Evolutionary conservation across 2,329 filamentous ascomycete species (phyloP).

Genomic region (Tricladium varicosporioides): DNA sequence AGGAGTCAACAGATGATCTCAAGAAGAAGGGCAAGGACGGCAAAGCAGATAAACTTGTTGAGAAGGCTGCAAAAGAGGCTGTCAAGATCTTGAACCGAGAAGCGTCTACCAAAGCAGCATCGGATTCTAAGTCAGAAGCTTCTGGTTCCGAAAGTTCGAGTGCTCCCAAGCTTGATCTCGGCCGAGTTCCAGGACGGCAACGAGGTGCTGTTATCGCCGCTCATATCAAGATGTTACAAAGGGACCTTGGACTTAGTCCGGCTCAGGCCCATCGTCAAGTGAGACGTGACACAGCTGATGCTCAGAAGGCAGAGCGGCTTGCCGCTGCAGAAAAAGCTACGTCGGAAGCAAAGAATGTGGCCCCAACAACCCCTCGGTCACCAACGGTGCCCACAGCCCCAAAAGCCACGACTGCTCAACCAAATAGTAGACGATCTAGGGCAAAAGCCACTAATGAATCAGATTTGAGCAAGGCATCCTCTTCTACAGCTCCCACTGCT

Average conservation of each 20-base stretch:
- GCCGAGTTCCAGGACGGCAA: slow-evolving; percentile 38
- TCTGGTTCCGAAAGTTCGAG: slow-evolving; percentile 29
- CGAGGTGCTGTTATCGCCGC: slow-evolving; percentile 51
- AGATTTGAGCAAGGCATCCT: slow-evolving; percentile 23
- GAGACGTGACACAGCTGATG: slow-evolving; percentile 48
- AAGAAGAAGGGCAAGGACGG: slow-evolving; percentile 60
- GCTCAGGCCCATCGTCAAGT: slow-evolving; percentile 60
- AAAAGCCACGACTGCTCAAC: slow-evolving; percentile 25
- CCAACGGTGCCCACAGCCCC: slow-evolving; percentile 30
- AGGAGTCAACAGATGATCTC: slow-evolving; percentile 50
- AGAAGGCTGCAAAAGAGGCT: slow-evolving; percentile 60
- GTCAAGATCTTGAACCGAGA: slow-evolving; percentile 64
- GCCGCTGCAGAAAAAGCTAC: slow-evolving; percentile 21
- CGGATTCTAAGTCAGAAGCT: slow-evolving; percentile 31
- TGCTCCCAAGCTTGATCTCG: slow-evolving; percentile 53
- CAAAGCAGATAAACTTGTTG: slow-evolving; percentile 58
- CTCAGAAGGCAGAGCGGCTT: slow-evolving; percentile 29
- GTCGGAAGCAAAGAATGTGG: slow-evolving; percentile 11
- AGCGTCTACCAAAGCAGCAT: slow-evolving; percentile 45
- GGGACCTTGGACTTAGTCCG: slow-evolving; percentile 63
- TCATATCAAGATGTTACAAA: slow-evolving; percentile 62
- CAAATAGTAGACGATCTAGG: slow-evolving; percentile 27
- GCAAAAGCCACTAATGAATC: slow-evolving; percentile 38
- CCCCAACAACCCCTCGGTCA: slow-evolving; percentile 11
- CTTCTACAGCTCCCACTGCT: slow-evolving; percentile 22